A percentile compares a stretch with the other conserved stretches of the same genome.
Conservation (phyloP, 768 basidiomycete genomes). For the Mycena galericulata region DNA sequence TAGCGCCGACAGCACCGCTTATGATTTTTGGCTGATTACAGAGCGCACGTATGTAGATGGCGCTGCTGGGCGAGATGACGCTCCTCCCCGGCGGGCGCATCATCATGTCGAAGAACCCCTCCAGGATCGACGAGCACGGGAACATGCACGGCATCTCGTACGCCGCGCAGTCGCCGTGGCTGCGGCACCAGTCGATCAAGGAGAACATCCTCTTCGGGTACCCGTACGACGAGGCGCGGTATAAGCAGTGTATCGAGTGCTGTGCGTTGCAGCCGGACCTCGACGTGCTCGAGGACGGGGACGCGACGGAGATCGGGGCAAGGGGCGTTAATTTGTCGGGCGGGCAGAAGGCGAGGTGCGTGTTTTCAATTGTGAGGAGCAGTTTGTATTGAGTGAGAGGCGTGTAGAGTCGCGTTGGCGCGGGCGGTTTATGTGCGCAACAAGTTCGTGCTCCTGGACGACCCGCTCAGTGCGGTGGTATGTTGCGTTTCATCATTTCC, state of each 20-base stretch:
- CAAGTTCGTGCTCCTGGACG: slow-evolving; percentile 80
- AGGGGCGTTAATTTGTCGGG: slow-evolving; percentile 79
- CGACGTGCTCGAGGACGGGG: slow-evolving; percentile 88
- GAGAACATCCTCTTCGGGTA: slow-evolving; percentile 87
- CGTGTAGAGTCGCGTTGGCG: slow-evolving; percentile 77
- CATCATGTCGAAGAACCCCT: slow-evolving; percentile 74
- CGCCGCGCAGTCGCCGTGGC: slow-evolving; percentile 81
- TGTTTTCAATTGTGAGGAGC: neutral
- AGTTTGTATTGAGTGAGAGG: neutral
- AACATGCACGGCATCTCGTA: slow-evolving; percentile 76
- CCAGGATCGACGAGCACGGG: slow-evolving; percentile 68
- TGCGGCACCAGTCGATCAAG: slow-evolving; percentile 74
- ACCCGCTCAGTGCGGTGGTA: slow-evolving; percentile 74
- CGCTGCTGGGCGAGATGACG: slow-evolving; percentile 80
- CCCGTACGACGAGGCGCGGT: slow-evolving; percentile 78
- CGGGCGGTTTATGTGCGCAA: slow-evolving; percentile 83
- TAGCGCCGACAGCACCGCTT: too few species aligned
- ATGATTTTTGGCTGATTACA: too few species aligned
- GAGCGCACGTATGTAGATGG: slow-evolving; percentile 74
- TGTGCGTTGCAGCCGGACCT: slow-evolving; percentile 89
- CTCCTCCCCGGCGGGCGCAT: slow-evolving; percentile 61
- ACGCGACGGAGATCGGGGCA: slow-evolving; percentile 85
- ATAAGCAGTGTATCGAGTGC: slow-evolving; percentile 80
- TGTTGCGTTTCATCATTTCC: neutral
- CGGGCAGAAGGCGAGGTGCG: slow-evolving; percentile 83